Evolutionary conservation across 169 alveolate species (phyloP), one percentile per base, ranked within the genome.

Genomic region (Babesia bovis): DNA sequence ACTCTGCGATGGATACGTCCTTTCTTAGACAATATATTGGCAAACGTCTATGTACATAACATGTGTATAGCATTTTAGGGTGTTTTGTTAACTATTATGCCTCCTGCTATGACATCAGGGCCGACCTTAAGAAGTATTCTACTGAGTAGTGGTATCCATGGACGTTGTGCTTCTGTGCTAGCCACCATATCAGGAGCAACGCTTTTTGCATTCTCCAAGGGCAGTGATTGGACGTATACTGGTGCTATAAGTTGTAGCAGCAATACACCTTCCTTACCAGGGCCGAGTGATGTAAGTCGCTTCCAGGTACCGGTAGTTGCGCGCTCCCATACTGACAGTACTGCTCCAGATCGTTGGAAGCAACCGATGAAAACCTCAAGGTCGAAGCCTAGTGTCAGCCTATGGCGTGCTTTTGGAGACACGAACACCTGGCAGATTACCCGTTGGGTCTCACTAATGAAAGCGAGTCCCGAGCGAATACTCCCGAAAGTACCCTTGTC

Each of bases 61-160:
- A n/a, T n/a, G n/a, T n/a, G n/a, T n/a, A n/a, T n/a, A n/a, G n/a
- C n/a, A n/a, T n/a, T 45, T 33, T 28, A 25, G 12, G 73, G 73
- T 0, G 50, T 28, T 30, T 44, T 19, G n/a, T 38, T 55, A 7
- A 56, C 63, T 9, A 71, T 59, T 17, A 38, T 45, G 4, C 87
- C 87, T 17, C 87, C 87, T 9, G 83, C 87, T 9, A 78, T 65
- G 41, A 78, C 69, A 49, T 61, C 63, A 13, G 81, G 83, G 21
- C 69, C 49, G 23, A 53, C 38, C 23, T 71, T 49, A 13, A 78
- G 38, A 12, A 78, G 67, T 28, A 60, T 52, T 19, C 83, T 45
- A 63, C 87, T 78, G 50, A 78, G 70, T 30, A 78, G 57, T 30
- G 78, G 61, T 17, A 75, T 28, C 15, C 45, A 57, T 19, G 26